Conservation (phyloP, 78 protist genomes). For the Tieghemostelium lacteum region DNA sequence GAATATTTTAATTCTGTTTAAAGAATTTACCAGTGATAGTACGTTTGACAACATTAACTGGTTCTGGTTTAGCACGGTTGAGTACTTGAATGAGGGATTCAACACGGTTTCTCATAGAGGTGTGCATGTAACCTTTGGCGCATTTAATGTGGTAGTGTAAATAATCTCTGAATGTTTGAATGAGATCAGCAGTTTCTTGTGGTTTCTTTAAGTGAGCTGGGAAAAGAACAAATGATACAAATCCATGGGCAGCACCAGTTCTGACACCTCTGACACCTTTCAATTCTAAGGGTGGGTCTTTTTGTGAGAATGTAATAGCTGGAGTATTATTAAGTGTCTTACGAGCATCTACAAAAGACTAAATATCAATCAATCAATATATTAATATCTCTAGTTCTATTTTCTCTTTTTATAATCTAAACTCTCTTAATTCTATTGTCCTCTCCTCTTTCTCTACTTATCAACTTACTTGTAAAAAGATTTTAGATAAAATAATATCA, state of each 20-base stretch:
- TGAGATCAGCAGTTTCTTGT: slow-evolving; percentile 75
- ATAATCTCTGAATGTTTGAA: slow-evolving; percentile 93
- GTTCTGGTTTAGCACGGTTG: slow-evolving; percentile 93
- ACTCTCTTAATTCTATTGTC: background rate
- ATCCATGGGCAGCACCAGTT: slow-evolving; percentile 73
- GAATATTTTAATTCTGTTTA: slow-evolving; percentile 17
- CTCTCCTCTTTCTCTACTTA: background rate
- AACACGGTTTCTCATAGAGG: slow-evolving; percentile 93
- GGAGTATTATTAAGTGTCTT: slow-evolving; percentile 75
- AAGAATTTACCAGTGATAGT: slow-evolving; percentile 76
- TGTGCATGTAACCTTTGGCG: slow-evolving; percentile 95
- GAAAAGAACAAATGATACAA: slow-evolving; percentile 88
- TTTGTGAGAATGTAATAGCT: slow-evolving; percentile 70
- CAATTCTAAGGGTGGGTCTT: slow-evolving; percentile 83
- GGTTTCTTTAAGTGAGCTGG: slow-evolving; percentile 76
- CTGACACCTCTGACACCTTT: slow-evolving; percentile 79
- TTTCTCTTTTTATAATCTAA: too few relatives aligned
- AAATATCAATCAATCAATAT: background rate
- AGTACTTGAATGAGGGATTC: slow-evolving; percentile 85
- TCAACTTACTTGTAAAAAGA: slow-evolving; percentile 82
- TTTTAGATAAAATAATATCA: slow-evolving; percentile 86
- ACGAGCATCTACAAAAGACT: slow-evolving; percentile 75
- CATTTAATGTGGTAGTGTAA: slow-evolving; percentile 96
- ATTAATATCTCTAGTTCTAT: too few relatives aligned
- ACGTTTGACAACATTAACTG: slow-evolving; percentile 73